These are phyloP conservation scores for Euphorbia celastroides DNA, from an alignment of 441 rosid genomes.

Conservation along the genomic window DNA sequence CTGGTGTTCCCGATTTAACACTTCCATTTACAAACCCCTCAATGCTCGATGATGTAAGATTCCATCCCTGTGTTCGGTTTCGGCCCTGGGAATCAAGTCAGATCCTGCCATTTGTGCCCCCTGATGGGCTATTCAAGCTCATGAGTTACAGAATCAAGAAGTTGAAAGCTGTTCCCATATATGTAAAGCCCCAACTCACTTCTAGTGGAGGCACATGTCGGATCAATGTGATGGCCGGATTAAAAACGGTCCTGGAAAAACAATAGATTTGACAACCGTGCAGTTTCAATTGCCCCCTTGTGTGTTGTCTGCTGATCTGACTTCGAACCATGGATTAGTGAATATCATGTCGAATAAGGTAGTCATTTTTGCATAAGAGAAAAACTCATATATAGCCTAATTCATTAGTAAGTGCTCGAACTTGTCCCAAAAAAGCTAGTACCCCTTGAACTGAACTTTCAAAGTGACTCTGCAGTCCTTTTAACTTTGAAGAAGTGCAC, in stretches of 20 bases:
- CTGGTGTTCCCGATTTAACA: slow-evolving; percentile 92
- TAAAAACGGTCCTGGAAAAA: slow-evolving; percentile 76
- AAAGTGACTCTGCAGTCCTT: no score
- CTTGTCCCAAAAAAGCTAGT: no score
- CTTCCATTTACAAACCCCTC: slow-evolving; percentile 79
- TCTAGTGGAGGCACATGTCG: slow-evolving; percentile 70
- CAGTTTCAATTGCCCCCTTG: slow-evolving; percentile 77
- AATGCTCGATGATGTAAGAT: slow-evolving; percentile 69
- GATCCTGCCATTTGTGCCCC: slow-evolving; percentile 89
- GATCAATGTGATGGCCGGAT: slow-evolving; percentile 63
- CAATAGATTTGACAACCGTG: slow-evolving; percentile 63
- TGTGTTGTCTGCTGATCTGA: slow-evolving; percentile 72
- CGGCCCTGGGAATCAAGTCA: slow-evolving; percentile 95
- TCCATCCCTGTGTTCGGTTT: slow-evolving; percentile 91
- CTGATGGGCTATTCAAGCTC: slow-evolving; percentile 93
- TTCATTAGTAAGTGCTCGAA: no score
- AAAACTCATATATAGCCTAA: no score
- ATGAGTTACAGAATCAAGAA: slow-evolving; percentile 93
- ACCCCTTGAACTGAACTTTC: no score
- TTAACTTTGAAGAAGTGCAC: no score
- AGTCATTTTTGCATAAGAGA: neutral
- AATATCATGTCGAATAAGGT: slow-evolving; percentile 80
- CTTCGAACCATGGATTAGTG: slow-evolving; percentile 80
- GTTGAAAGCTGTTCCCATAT: slow-evolving; percentile 75
- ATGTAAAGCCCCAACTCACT: slow-evolving; percentile 86